phyloP scores from a whole-genome alignment of 2,329 filamentous ascomycete genomes.

The Clathrospora elynae region DNA sequence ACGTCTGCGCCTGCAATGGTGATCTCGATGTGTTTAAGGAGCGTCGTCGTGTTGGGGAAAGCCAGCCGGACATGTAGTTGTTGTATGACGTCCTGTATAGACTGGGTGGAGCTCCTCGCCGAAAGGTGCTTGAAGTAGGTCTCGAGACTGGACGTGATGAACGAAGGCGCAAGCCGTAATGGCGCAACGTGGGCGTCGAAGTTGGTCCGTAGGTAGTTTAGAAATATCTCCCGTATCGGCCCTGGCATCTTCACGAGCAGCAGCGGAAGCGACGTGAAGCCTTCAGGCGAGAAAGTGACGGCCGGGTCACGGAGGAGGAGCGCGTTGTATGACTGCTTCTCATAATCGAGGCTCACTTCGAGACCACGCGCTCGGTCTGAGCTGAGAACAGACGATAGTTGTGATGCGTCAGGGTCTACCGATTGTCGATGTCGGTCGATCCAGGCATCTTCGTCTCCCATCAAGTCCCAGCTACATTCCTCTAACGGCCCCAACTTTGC shows the following conservation, averaged over 20 bases:
- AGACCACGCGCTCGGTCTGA: slow-evolving; percentile 51
- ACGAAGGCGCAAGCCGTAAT: slow-evolving; percentile 51
- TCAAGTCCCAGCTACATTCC: slow-evolving; percentile 53
- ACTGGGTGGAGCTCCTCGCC: slow-evolving; percentile 32
- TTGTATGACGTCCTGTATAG: slow-evolving; percentile 39
- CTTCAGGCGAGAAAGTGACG: slow-evolving; percentile 35
- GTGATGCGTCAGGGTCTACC: slow-evolving; percentile 41
- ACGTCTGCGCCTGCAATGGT: slow-evolving; percentile 51
- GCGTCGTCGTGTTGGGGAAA: slow-evolving; percentile 35
- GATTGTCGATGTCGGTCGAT: slow-evolving; percentile 45
- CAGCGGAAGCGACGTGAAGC: slow-evolving; percentile 57
- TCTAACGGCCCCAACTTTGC: slow-evolving; percentile 55
- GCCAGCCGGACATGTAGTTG: slow-evolving; percentile 46
- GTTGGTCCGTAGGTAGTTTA: slow-evolving; percentile 55
- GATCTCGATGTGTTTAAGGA: slow-evolving; percentile 52
- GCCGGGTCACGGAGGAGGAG: slow-evolving; percentile 53
- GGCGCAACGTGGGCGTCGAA: slow-evolving; percentile 58
- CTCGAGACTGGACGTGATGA: slow-evolving; percentile 54
- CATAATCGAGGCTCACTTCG: slow-evolving; percentile 56
- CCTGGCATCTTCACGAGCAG: slow-evolving; percentile 59
- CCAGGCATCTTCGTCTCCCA: slow-evolving; percentile 51
- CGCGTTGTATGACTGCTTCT: slow-evolving; percentile 56
- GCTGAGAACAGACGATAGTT: slow-evolving; percentile 19
- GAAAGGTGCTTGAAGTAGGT: slow-evolving; percentile 66
- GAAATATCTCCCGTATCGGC: slow-evolving; percentile 54